phyloP scores from a whole-genome alignment of 495 filamentous ascomycete genomes.

The Aspergillus heteromorphus region DNA sequence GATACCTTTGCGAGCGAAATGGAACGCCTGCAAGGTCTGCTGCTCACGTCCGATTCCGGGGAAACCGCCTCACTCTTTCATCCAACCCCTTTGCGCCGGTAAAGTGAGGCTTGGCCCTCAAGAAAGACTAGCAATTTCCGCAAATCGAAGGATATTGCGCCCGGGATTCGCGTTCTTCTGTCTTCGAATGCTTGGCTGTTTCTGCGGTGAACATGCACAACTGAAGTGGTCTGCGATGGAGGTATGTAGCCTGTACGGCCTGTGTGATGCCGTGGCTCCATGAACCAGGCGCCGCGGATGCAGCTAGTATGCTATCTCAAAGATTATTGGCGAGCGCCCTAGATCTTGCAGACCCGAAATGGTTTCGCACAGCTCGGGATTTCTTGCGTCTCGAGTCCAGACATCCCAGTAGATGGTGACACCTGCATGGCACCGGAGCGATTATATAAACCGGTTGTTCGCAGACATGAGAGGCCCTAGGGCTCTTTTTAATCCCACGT shows the following conservation, averaged over 20 bases:
- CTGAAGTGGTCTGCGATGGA: constrained; percentile 23
- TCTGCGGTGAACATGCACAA: constrained; percentile 23
- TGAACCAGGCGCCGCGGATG: constrained; percentile 12
- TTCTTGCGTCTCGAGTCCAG: constrained; percentile 9
- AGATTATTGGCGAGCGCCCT: background rate
- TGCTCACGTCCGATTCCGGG: constrained; percentile 21
- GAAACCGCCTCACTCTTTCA: constrained; percentile 41
- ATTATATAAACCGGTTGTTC: constrained; percentile 5
- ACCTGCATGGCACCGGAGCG: constrained; percentile 11
- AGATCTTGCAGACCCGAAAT: background rate
- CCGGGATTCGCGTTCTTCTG: constrained; percentile 11
- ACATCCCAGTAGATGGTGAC: background rate
- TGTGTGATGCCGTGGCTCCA: constrained; percentile 40
- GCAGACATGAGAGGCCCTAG: constrained; percentile 12
- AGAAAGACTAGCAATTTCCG: constrained; percentile 11
- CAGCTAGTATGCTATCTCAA: constrained; percentile 3
- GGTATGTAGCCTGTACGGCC: background rate
- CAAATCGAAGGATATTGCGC: constrained; percentile 13
- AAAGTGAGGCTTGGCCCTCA: constrained; percentile 29
- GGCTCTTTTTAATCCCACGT: background rate
- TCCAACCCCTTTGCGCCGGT: constrained; percentile 33
- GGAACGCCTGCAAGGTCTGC: constrained; percentile 2
- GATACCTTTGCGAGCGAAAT: background rate
- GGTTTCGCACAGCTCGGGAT: background rate
- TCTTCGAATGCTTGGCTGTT: constrained; percentile 13